Percentiles rank a stretch among this genome's conserved stretches.
These are phyloP conservation scores for Rhododendron simsii DNA, from an alignment of 148 eudicot genomes.

Conservation along the genomic window DNA sequence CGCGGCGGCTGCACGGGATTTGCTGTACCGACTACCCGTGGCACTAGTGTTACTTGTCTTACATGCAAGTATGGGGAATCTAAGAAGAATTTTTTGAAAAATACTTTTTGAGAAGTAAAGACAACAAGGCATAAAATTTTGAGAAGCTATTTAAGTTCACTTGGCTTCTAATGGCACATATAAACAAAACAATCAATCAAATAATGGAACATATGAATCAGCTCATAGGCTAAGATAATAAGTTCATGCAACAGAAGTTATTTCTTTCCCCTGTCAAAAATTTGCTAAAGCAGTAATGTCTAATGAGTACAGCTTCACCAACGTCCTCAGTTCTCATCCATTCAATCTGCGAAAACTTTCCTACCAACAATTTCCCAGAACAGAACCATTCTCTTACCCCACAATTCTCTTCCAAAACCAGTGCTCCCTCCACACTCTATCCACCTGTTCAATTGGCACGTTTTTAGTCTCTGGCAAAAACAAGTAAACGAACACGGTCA, in stretches of 20 bases:
- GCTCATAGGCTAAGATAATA: too few relatives aligned
- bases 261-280: too few relatives aligned
- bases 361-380: background rate
- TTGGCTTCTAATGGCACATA: background rate
- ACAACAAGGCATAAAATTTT: too few relatives aligned
- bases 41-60: too few relatives aligned
- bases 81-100: too few relatives aligned
- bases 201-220: too few relatives aligned
- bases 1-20: too few relatives aligned
- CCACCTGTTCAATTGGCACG: constrained; percentile 8
- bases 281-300: too few relatives aligned
- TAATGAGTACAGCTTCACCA: too few relatives aligned
- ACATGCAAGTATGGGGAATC: background rate
- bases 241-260: too few relatives aligned
- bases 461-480: constrained; percentile 6
- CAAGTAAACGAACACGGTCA: constrained; percentile 31
- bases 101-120: too few relatives aligned
- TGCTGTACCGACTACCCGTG: too few relatives aligned
- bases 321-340: background rate
- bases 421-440: constrained; percentile 5
- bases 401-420: constrained; percentile 15
- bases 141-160: background rate
- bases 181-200: background rate
- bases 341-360: background rate
- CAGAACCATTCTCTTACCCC: background rate